phyloP scores from a whole-genome alignment of 1,284 basidiomycete species.

The Rhodotorula sp. region DNA sequence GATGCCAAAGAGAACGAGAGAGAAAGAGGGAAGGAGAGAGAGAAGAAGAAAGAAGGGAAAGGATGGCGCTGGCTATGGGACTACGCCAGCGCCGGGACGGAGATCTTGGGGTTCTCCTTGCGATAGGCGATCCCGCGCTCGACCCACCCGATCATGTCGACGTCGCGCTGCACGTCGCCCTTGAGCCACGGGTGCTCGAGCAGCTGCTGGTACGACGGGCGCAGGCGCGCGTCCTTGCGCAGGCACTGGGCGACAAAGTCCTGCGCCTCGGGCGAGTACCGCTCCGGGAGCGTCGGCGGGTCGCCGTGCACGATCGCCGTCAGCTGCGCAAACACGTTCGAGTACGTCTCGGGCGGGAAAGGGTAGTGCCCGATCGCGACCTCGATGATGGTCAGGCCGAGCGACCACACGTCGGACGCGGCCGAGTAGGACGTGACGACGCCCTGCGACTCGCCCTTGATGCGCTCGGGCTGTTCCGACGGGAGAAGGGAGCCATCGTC shows the following conservation, averaged over 20 bases:
- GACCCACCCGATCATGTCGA: conserved; percentile 67
- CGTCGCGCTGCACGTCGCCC: conserved; percentile 48
- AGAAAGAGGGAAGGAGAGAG: no score
- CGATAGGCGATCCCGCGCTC: conserved; percentile 57
- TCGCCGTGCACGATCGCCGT: conserved; percentile 95
- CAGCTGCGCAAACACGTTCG: conserved; percentile 93
- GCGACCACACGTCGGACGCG: conserved; percentile 96
- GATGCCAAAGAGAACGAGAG: no score
- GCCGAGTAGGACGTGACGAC: conserved; percentile 89
- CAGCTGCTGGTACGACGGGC: conserved; percentile 83
- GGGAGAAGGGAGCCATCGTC: not conserved
- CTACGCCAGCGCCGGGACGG: conserved; percentile 22
- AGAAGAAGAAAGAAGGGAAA: no score
- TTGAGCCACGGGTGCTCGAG: conserved; percentile 75
- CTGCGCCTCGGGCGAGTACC: conserved; percentile 50
- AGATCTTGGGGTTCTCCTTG: conserved; percentile 26
- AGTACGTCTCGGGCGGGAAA: conserved; percentile 97
- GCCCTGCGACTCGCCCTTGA: conserved; percentile 88
- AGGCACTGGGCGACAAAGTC: conserved; percentile 61
- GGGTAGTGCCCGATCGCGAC: conserved; percentile 90
- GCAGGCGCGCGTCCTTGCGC: conserved; percentile 70
- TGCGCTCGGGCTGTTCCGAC: conserved; percentile 81
- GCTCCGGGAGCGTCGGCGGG: conserved; percentile 70
- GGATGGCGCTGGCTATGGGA: no score
- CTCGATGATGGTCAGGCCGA: conserved; percentile 94